These are phyloP conservation scores for Curvularia hawaiiensis DNA, from an alignment of 2,329 filamentous ascomycete genomes.

Conservation along the genomic window DNA sequence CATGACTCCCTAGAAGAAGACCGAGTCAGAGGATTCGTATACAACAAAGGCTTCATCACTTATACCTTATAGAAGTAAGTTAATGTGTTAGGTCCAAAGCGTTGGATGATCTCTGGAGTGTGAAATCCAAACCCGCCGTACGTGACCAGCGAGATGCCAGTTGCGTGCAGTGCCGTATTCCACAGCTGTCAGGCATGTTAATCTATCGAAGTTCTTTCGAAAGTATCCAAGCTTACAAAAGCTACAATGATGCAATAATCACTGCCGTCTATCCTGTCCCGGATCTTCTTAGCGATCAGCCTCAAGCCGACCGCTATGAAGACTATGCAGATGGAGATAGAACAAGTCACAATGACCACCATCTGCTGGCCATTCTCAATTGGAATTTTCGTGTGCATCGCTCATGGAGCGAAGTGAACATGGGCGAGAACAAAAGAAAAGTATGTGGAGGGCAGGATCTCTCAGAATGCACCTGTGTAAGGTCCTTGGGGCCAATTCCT, in stretches of 20 bases:
- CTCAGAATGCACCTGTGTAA: neutral
- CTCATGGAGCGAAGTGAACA: neutral
- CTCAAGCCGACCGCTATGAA: constrained; percentile 17
- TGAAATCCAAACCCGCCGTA: constrained; percentile 31
- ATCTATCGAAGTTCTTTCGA: neutral
- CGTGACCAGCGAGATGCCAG: constrained; percentile 23
- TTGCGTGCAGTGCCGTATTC: constrained; percentile 25
- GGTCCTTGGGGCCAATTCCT: neutral
- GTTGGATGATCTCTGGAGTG: constrained; percentile 16
- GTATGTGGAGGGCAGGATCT: neutral
- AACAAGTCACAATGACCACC: constrained; percentile 11
- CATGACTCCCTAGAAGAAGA: constrained; percentile 19
- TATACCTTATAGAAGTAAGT: constrained; percentile 29
- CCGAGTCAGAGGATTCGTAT: neutral
- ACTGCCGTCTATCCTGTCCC: constrained; percentile 17
- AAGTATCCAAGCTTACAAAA: constrained; percentile 5
- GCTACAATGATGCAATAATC: constrained; percentile 22
- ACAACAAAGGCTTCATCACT: neutral
- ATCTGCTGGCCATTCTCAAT: constrained; percentile 21
- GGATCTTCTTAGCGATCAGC: constrained; percentile 14
- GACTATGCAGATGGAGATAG: constrained; percentile 19
- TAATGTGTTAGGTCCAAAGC: constrained; percentile 22
- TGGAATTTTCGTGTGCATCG: constrained; percentile 3
- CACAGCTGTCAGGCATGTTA: constrained; percentile 14
- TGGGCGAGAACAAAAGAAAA: neutral